Base-by-base conservation (phyloP, 148 eudicot species). In the Spergularia bocconei region DNA sequence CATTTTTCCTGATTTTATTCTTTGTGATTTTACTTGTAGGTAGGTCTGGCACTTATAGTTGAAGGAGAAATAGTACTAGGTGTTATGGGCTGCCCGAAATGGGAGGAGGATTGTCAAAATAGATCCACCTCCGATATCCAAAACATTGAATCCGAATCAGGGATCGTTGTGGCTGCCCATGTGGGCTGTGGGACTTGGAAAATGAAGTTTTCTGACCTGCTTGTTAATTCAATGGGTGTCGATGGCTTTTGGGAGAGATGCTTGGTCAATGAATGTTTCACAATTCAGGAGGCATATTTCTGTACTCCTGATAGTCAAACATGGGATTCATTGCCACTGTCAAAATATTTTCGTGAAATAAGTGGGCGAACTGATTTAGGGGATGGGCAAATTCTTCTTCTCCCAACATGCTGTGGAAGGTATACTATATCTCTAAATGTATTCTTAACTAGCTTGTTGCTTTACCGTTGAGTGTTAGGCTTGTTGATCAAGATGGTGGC, bases 31-130 rank as follows among this genome's bases (percentile, higher is more conserved):
- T 20, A 39, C 51, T 79, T 85, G 81, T 73, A 95, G 99, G 96
- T 95, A 61, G 97, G 97, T 62, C 75, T 95, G 86, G 91, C 99
- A 50, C 94, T 95, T 79, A 76, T 95, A 51, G 96, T 95, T 29
- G 91, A 90, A 79, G 99, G 96, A 63, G 81, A 92, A 77, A 82
- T 90, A 78, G 99, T 92, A 10, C 63, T 95, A 79, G 97, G 97
- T 53, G 96, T 92, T 59, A 95, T 95, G 97, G 99, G 99, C 71
- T 92, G 97, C 84, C 99, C 97, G 58, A 90, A 90, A 47, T 95
- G 99, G 99, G 82, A 74, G 71, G 91, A 82, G 38, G 79, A 78
- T 50, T 48, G 69, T 50, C 57, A 59, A 41, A 54, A 41, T 61
- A 67, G 77, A 54, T 73, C 81, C 55, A 53, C 17, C 9, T 75